Percentiles rank a stretch among this genome's conserved stretches.
Evolutionary conservation across 2,329 filamentous ascomycete genomes (phyloP).

Genomic region (Botrytis hyacinthi): DNA sequence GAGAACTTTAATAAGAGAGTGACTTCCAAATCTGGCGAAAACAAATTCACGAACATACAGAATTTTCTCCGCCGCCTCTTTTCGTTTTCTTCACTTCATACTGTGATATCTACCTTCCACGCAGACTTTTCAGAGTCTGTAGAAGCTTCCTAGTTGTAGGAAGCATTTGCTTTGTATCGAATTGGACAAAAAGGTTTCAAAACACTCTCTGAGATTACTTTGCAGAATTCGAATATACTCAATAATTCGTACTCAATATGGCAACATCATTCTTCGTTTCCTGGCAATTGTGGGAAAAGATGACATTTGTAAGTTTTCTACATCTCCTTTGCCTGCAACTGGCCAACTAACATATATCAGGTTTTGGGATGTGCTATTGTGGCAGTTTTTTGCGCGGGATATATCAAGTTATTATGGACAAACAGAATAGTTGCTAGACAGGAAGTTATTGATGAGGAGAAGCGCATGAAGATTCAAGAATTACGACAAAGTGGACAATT

Average conservation of each 20-base stretch:
- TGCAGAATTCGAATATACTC: not conserved
- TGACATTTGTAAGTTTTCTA: constrained; percentile 72
- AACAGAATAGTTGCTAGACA: constrained; percentile 56
- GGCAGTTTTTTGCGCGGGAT: constrained; percentile 65
- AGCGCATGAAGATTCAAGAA: constrained; percentile 52
- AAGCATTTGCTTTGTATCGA: not conserved
- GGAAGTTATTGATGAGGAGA: constrained; percentile 65
- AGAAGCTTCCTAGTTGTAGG: not conserved
- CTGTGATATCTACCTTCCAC: not conserved
- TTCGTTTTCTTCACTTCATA: not conserved
- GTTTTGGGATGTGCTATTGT: constrained; percentile 70
- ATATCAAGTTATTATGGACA: constrained; percentile 64
- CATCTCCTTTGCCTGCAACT: not conserved
- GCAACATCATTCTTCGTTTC: constrained; percentile 56
- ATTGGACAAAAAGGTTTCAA: not conserved
- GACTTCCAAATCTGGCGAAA: constrained; percentile 8
- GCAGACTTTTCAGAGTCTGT: constrained; percentile 12
- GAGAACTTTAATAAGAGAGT: not conserved
- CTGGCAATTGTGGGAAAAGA: constrained; percentile 85
- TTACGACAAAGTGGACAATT: constrained; percentile 52
- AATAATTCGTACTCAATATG: constrained; percentile 25
- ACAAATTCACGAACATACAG: not conserved
- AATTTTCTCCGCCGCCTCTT: not conserved
- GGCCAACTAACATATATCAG: constrained; percentile 45
- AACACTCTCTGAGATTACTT: not conserved